A percentile compares a stretch with the other conserved stretches of the same genome.
These are phyloP conservation scores for Vicia villosa DNA, from an alignment of 306 rosid species.

Conservation along the genomic window DNA sequence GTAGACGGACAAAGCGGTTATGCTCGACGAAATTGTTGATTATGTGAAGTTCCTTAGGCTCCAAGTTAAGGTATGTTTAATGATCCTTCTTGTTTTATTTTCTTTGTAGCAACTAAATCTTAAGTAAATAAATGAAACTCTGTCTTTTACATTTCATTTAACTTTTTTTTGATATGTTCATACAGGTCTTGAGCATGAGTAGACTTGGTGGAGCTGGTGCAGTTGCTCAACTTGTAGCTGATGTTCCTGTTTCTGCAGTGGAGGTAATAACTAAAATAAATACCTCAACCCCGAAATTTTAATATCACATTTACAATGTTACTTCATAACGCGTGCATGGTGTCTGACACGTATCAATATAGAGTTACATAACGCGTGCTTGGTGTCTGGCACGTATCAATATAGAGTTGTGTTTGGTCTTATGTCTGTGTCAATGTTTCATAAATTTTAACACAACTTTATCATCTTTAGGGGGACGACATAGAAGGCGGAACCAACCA, in stretches of 20 bases:
- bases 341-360: too few relatives aligned
- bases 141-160: conserved; percentile 17
- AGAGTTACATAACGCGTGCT: too few relatives aligned
- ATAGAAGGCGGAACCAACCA: conserved; percentile 61
- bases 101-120: background rate
- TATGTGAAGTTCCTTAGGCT: conserved; percentile 98
- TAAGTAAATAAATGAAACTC: background rate
- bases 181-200: conserved; percentile 96
- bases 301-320: background rate
- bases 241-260: conserved; percentile 73
- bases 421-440: background rate
- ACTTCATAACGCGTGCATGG: too few relatives aligned
- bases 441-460: background rate
- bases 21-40: conserved; percentile 98
- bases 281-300: background rate
- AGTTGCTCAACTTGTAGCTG: conserved; percentile 97
- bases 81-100: background rate
- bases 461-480: conserved; percentile 58
- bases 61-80: conserved; percentile 79
- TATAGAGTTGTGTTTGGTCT: background rate
- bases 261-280: conserved; percentile 29
- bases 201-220: conserved; percentile 97
- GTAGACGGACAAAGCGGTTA: conserved; percentile 92
- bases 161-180: conserved; percentile 17
- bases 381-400: too few relatives aligned